phyloP scores from a whole-genome alignment of 1,284 basidiomycete species.

The Fistulina hepatica region DNA sequence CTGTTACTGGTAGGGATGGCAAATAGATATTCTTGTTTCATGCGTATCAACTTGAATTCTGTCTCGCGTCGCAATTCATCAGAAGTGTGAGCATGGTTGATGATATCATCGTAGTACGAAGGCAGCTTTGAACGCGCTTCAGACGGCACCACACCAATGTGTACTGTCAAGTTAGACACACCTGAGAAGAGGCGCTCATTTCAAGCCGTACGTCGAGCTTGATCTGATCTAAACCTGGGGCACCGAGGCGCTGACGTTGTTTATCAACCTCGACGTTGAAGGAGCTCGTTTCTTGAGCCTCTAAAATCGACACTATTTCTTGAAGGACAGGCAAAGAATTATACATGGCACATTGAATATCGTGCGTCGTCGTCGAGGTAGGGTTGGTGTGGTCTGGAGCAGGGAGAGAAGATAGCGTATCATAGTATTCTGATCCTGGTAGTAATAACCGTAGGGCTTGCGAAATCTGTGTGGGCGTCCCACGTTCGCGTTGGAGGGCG shows the following conservation, averaged over 20 bases:
- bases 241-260: constrained; percentile 64
- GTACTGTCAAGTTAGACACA: constrained; percentile 19
- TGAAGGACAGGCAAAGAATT: constrained; percentile 57
- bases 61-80: constrained; percentile 60
- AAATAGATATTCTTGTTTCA: constrained; percentile 47
- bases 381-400: constrained; percentile 71
- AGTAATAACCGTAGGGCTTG: constrained; percentile 61
- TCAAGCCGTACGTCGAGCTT: constrained; percentile 58
- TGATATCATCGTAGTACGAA: constrained; percentile 56
- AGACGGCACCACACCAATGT: constrained; percentile 5
- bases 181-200: constrained; percentile 49
- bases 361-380: constrained; percentile 43
- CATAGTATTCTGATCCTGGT: constrained; percentile 62
- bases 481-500: constrained; percentile 50
- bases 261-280: constrained; percentile 63
- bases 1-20: constrained; percentile 38
- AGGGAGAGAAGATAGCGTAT: constrained; percentile 56
- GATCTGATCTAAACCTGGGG: constrained; percentile 56
- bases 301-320: constrained; percentile 53
- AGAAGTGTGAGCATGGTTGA: constrained; percentile 66
- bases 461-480: constrained; percentile 52
- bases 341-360: constrained; percentile 55
- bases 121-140: constrained; percentile 40
- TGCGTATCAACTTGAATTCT: constrained; percentile 60
- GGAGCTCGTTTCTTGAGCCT: constrained; percentile 44